Base-by-base conservation (phyloP, 495 filamentous ascomycete genomes). In the Hypoxylon fragiforme region DNA sequence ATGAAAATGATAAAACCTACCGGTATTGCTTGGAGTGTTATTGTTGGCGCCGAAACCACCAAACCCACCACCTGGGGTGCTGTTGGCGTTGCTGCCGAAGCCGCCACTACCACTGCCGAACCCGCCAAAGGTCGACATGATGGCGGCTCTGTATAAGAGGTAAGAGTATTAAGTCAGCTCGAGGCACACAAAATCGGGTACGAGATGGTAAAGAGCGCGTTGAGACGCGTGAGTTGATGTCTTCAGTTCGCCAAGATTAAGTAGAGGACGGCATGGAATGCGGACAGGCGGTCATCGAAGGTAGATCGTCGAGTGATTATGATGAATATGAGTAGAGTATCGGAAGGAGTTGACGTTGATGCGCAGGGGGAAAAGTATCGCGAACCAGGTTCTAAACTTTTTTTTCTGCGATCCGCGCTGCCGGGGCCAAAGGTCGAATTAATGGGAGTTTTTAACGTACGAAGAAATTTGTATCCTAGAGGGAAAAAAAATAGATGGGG, bases 1-100 rank as follows among this genome's bases (percentile, higher is more conserved):
- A 20, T 39, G 26, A 44, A 56, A 44, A 49, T 12, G 21, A 44
- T 40, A 56, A 44, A 53, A 43, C 56, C 36, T 62, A 56, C 71
- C 71, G 35, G 66, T 61, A 26, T 61, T 64, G 55, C 76, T 79
- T 55, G 74, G 74, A 45, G 75, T 77, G 54, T 78, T 73, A 31
- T 79, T 72, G 63, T 82, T 82, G 54, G 76, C 81, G 38, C 60
- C 60, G 60, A 80, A 74, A 67, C 73, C 76, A 13, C 69, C 67
- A 52, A 75, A 70, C 52, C 70, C 70, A 62, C 76, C 54, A 42
- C 61, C n/a, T n/a, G n/a, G n/a, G n/a, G n/a, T n/a, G n/a, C n/a
- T n/a, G 54, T 76, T 81, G 38, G 61, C 60, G 60, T 80, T 74
- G 68, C 73, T 77, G 15, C 69, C 67, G 53, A 75, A 70, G 54